phyloP scores from a whole-genome alignment of 2,329 filamentous ascomycete genomes.

The Aspergillus calidoustus region DNA sequence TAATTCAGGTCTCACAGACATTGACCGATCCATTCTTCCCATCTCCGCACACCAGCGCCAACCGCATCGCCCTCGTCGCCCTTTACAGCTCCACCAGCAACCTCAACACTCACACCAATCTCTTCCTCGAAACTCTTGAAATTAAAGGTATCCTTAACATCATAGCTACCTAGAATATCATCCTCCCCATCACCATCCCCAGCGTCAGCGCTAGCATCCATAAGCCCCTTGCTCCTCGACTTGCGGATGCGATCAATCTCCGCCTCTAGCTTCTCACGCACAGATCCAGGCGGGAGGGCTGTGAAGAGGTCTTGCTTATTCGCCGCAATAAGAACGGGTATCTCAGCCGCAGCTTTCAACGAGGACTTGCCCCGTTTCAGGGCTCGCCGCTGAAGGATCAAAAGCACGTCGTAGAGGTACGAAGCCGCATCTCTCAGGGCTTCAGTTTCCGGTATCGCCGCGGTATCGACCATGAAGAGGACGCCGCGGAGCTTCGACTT shows the following conservation, averaged over 20 bases:
- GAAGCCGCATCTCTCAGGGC: conserved; percentile 72
- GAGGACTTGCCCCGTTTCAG: conserved; percentile 56
- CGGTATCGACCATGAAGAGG: conserved; percentile 88
- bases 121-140: conserved; percentile 83
- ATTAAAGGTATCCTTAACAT: conserved; percentile 74
- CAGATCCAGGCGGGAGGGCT: conserved; percentile 76
- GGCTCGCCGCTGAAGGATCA: conserved; percentile 76
- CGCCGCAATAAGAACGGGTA: conserved; percentile 82
- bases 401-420: conserved; percentile 88
- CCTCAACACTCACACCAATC: conserved; percentile 74
- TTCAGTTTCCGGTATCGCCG: conserved; percentile 57
- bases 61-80: conserved; percentile 58
- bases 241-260: conserved; percentile 80
- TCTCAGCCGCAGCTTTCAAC: conserved; percentile 61
- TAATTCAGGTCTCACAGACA: conserved; percentile 59
- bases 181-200: conserved; percentile 68
- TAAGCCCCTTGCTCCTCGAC: conserved; percentile 76
- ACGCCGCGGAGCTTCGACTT: conserved; percentile 66
- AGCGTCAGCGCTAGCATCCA: conserved; percentile 74
- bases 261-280: conserved; percentile 74
- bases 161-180: conserved; percentile 83
- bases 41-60: conserved; percentile 74
- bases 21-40: conserved; percentile 89
- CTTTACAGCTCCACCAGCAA: conserved; percentile 71
- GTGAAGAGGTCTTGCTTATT: conserved; percentile 98